A percentile compares a stretch with the other conserved stretches of the same genome.
Conservation (phyloP, 2,329 filamentous ascomycete species). For the Fusarium xyrophilum region DNA sequence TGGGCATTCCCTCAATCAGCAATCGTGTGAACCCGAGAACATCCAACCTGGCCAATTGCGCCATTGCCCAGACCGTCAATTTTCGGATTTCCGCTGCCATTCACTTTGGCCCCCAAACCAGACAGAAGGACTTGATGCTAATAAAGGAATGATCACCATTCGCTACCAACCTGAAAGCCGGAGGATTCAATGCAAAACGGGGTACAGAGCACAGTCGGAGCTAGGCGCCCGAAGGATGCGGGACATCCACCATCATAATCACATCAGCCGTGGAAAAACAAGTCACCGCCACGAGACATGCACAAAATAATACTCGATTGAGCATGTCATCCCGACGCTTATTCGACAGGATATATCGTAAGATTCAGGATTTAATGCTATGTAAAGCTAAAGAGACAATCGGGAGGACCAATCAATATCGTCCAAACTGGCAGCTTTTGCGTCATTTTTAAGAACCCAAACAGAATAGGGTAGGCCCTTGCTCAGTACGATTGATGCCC, state of each 20-base stretch:
- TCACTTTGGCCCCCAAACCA: neutral
- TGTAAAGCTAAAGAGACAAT: neutral
- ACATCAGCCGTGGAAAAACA: neutral
- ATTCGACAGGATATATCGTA: neutral
- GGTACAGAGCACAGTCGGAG: neutral
- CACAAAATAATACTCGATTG: neutral
- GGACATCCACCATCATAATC: neutral
- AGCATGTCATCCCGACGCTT: neutral
- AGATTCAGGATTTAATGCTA: neutral
- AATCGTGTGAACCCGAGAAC: neutral
- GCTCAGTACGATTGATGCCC: neutral
- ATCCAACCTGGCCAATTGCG: neutral
- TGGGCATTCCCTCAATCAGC: neutral
- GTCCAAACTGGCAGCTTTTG: neutral
- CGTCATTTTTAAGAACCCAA: neutral
- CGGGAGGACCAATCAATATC: no score
- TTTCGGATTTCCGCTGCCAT: neutral
- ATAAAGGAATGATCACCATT: neutral
- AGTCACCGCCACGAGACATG: neutral
- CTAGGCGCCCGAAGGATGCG: neutral
- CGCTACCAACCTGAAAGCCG: neutral
- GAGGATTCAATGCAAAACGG: neutral
- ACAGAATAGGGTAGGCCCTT: neutral
- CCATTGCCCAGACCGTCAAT: neutral
- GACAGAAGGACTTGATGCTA: neutral